Evolutionary conservation across 208 protist genomes (phyloP).

Genomic region (Leishmania mexicana): DNA sequence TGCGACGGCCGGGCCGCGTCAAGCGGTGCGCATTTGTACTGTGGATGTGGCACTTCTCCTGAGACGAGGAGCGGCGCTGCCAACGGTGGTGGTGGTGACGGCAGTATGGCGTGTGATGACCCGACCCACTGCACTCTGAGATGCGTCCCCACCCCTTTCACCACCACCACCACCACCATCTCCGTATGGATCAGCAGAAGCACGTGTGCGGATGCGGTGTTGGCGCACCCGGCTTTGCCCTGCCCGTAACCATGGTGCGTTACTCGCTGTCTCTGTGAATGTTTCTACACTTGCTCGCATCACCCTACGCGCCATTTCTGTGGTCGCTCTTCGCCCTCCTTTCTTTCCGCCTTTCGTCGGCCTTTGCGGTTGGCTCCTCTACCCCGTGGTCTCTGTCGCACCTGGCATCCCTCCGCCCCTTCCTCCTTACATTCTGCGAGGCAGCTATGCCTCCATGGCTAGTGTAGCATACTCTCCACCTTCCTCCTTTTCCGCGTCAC

Average conservation of each 20-base stretch:
- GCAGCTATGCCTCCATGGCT: slow-evolving; percentile 2
- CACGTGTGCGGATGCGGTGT: neutral
- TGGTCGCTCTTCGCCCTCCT: neutral
- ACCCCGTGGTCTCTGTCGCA: neutral
- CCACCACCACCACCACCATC: neutral
- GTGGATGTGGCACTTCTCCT: neutral
- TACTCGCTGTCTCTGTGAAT: neutral
- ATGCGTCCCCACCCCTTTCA: neutral
- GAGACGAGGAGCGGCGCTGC: neutral
- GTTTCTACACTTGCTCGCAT: neutral
- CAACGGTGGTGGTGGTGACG: neutral
- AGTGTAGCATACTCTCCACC: neutral
- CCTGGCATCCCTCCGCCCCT: neutral
- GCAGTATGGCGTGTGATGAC: neutral
- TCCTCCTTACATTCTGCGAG: neutral
- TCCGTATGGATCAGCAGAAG: neutral
- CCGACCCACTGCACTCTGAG: neutral
- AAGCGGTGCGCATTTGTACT: neutral
- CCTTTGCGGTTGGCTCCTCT: neutral
- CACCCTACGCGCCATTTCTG: neutral
- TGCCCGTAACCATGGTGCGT: neutral
- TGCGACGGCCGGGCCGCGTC: neutral
- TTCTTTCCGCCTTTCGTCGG: neutral
- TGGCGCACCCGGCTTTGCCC: neutral
- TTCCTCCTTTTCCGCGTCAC: neutral